Evolutionary conservation across 768 basidiomycete species (phyloP).

Genomic region (Tylopilus intermedius): DNA sequence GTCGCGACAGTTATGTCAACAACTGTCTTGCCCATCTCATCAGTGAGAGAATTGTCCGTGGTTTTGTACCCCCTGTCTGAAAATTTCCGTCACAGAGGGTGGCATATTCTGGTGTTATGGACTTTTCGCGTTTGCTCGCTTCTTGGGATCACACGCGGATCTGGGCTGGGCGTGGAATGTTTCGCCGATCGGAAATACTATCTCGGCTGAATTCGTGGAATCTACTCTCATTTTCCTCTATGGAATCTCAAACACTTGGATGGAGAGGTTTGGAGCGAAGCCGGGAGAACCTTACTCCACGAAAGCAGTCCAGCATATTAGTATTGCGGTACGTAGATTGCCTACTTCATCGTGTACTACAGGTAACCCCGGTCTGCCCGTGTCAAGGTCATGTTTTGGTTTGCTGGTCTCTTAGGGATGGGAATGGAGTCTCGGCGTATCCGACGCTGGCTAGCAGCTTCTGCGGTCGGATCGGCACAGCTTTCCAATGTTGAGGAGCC

Average conservation of each 20-base stretch:
- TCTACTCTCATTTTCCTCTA: conserved; percentile 81
- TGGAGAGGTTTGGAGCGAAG: conserved; percentile 88
- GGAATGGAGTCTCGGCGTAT: conserved; percentile 76
- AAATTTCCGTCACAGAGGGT: conserved; percentile 51
- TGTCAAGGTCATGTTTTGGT: conserved; percentile 84
- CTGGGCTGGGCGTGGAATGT: conserved; percentile 96
- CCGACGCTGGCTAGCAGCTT: conserved; percentile 67
- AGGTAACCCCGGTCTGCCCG: background rate
- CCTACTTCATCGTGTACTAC: background rate
- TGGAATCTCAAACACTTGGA: conserved; percentile 90
- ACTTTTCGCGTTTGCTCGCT: conserved; percentile 86
- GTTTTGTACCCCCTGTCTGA: background rate
- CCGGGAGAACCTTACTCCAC: conserved; percentile 82
- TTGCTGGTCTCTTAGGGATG: conserved; percentile 86
- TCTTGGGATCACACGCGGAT: conserved; percentile 81
- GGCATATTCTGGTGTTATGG: conserved; percentile 93
- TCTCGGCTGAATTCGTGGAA: conserved; percentile 74
- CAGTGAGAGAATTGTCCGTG: conserved; percentile 44
- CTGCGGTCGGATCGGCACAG: conserved; percentile 32
- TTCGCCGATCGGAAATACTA: conserved; percentile 44
- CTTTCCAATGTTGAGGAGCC: conserved; percentile 52
- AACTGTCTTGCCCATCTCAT: conserved; percentile 88
- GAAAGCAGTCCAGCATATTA: conserved; percentile 90
- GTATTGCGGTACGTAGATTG: conserved; percentile 67
- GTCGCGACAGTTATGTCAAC: conserved; percentile 72